phyloP scores from a whole-genome alignment of 148 eudicot genomes.

The Arbutus unedo region DNA sequence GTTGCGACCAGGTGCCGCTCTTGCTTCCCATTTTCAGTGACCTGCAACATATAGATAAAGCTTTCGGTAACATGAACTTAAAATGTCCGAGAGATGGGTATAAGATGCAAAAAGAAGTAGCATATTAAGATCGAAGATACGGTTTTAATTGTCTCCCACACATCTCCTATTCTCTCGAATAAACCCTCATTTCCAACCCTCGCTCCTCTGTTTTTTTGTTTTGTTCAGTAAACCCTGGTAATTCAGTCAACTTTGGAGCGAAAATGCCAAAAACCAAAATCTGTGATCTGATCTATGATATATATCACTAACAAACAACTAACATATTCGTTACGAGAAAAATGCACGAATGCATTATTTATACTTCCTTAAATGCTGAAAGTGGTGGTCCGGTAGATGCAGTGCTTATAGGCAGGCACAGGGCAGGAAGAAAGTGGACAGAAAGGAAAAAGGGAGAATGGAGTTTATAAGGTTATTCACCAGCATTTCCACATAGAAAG shows the following conservation, averaged over 20 bases:
- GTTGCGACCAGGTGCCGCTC: slow-evolving; percentile 89
- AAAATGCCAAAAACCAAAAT: background rate
- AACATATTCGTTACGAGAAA: background rate
- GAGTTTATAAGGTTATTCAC: background rate
- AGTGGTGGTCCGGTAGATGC: background rate
- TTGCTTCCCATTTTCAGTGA: slow-evolving; percentile 85
- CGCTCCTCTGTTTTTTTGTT: background rate
- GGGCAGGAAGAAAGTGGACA: background rate
- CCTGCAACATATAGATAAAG: slow-evolving; percentile 39
- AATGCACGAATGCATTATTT: background rate
- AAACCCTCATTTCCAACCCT: background rate
- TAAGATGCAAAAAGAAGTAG: background rate
- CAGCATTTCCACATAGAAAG: background rate
- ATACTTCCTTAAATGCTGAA: background rate
- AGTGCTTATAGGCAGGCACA: background rate
- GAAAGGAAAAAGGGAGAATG: background rate
- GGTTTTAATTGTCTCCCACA: background rate
- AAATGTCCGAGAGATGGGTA: background rate
- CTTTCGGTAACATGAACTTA: background rate
- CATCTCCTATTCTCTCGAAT: background rate
- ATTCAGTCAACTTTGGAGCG: background rate
- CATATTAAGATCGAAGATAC: background rate
- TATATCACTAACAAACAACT: too few species aligned
- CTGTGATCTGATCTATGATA: background rate
- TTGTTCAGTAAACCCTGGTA: background rate